phyloP scores from a whole-genome alignment of 805 yeast species.

The Diddensiella transvaalensis region DNA sequence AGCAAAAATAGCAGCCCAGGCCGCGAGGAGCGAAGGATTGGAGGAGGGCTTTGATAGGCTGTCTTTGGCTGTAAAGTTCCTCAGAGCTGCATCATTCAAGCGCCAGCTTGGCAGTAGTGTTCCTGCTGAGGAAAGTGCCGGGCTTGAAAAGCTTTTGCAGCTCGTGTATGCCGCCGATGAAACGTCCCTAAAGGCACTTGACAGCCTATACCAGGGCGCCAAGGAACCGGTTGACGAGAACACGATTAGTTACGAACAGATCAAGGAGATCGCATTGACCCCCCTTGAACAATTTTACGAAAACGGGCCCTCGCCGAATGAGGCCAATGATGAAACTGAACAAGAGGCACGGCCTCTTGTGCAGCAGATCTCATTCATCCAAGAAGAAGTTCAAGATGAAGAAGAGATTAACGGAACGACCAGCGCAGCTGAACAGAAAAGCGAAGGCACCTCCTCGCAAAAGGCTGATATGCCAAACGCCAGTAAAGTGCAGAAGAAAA shows the following conservation, averaged over 20 bases:
- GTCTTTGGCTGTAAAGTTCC: conserved; percentile 27
- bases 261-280: conserved; percentile 17
- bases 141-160: conserved; percentile 32
- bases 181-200: conserved; percentile 30
- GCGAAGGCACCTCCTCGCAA: neutral
- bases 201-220: conserved; percentile 28
- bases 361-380: conserved; percentile 20
- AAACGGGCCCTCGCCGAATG: neutral
- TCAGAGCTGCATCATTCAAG: conserved; percentile 34
- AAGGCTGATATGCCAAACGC: neutral
- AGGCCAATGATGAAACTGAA: conserved; percentile 1
- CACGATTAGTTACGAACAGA: conserved; percentile 17
- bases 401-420: too few relatives aligned
- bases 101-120: conserved; percentile 26
- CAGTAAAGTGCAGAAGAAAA: neutral
- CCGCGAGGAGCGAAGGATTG: conserved; percentile 21
- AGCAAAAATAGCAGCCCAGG: conserved; percentile 12
- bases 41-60: conserved; percentile 23
- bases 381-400: conserved; percentile 20
- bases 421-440: neutral
- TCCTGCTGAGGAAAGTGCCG: conserved; percentile 25
- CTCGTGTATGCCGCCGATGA: conserved; percentile 34
- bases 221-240: conserved; percentile 26
- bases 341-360: neutral
- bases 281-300: conserved; percentile 16